Conservation (phyloP, 2,329 filamentous ascomycete genomes). For the Xylariaceae sp. region DNA sequence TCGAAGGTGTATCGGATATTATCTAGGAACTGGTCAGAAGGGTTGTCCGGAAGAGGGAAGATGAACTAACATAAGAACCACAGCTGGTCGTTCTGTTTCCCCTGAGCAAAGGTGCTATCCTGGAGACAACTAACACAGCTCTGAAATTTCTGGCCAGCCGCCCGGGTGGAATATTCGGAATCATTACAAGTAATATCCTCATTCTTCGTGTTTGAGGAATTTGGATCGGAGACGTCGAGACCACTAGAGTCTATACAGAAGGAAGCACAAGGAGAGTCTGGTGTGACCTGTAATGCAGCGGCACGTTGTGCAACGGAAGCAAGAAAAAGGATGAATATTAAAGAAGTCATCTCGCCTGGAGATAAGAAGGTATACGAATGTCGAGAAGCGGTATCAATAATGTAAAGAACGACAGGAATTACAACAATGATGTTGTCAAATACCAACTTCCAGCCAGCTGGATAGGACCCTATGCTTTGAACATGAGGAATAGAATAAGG, state of each 20-base stretch:
- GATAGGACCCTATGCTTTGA: constrained; percentile 15
- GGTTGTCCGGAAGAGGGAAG: not conserved
- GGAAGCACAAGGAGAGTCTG: constrained; percentile 57
- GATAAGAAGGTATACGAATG: constrained; percentile 8
- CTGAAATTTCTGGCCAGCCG: constrained; percentile 49
- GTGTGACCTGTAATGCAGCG: constrained; percentile 50
- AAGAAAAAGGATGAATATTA: constrained; percentile 30
- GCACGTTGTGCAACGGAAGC: constrained; percentile 24
- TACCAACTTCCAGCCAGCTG: constrained; percentile 36
- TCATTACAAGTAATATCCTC: constrained; percentile 54
- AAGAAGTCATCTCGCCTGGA: constrained; percentile 31
- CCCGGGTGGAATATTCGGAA: constrained; percentile 42
- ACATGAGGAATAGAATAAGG: constrained; percentile 18
- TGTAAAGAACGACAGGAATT: constrained; percentile 19
- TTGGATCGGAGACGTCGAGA: constrained; percentile 48
- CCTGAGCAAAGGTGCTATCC: constrained; percentile 51
- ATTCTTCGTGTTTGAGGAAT: constrained; percentile 48
- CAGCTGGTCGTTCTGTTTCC: constrained; percentile 53
- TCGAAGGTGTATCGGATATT: constrained; percentile 57
- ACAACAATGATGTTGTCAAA: constrained; percentile 23
- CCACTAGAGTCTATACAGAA: constrained; percentile 49
- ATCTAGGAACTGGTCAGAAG: constrained; percentile 41
- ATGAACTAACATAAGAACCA: constrained; percentile 58
- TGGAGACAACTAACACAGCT: constrained; percentile 57
- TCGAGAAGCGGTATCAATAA: constrained; percentile 8